These are phyloP conservation scores for Colletotrichum falcatum DNA, from an alignment of 2,329 filamentous ascomycete species.

Conservation along the genomic window DNA sequence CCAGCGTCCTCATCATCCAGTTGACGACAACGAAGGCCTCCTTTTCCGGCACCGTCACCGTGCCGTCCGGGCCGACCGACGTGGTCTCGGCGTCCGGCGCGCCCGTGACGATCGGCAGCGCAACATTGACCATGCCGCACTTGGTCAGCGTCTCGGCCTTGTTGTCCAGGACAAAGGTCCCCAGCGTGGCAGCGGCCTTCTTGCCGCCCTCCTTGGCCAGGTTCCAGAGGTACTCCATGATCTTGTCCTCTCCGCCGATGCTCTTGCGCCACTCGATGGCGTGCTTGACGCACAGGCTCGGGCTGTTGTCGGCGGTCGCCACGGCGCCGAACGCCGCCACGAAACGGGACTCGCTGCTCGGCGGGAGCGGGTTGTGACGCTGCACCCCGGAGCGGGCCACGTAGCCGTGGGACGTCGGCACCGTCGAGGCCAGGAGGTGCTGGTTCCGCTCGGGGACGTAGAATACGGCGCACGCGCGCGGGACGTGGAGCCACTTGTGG, in stretches of 20 bases:
- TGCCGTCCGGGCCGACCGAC: slow-evolving; percentile 39
- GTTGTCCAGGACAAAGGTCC: slow-evolving; percentile 80
- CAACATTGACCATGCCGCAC: slow-evolving; percentile 80
- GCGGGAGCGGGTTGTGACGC: slow-evolving; percentile 57
- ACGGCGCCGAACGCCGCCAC: slow-evolving; percentile 80
- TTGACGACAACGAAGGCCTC: slow-evolving; percentile 56
- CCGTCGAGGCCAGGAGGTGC: slow-evolving; percentile 75
- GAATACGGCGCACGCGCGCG: slow-evolving; percentile 83
- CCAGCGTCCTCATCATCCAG: slow-evolving; percentile 69
- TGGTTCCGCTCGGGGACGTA: slow-evolving; percentile 85
- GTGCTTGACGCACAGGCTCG: slow-evolving; percentile 78
- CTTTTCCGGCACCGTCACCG: slow-evolving; percentile 46
- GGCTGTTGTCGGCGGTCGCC: slow-evolving; percentile 79
- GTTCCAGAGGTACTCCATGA: slow-evolving; percentile 71
- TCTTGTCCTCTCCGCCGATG: slow-evolving; percentile 78
- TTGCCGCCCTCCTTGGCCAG: slow-evolving; percentile 75
- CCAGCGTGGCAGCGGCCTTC: slow-evolving; percentile 70
- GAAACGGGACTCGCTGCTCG: slow-evolving; percentile 67
- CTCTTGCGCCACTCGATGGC: slow-evolving; percentile 77
- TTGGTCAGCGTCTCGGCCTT: slow-evolving; percentile 68
- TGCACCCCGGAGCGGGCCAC: slow-evolving; percentile 54
- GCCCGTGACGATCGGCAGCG: slow-evolving; percentile 70
- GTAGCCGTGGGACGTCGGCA: slow-evolving; percentile 87
- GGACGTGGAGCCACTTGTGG: slow-evolving; percentile 90
- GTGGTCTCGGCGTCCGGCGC: slow-evolving; percentile 44